These are phyloP conservation scores for Orbilia blumenaviensis DNA, from an alignment of 2,329 filamentous ascomycete species.

Conservation along the genomic window DNA sequence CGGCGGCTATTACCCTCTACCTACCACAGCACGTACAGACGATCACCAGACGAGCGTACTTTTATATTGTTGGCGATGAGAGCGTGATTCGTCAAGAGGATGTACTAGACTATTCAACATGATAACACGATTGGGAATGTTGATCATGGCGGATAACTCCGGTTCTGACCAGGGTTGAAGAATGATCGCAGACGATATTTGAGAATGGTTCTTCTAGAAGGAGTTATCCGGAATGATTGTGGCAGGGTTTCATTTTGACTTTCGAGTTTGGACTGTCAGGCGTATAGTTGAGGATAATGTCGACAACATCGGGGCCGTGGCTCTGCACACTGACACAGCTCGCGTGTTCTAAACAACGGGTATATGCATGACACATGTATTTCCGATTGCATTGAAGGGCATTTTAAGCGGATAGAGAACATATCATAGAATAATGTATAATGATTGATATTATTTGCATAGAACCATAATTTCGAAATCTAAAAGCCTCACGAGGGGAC, in stretches of 20 bases:
- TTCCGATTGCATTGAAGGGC: neutral
- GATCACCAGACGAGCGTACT: conserved; percentile 85
- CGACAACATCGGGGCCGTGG: neutral
- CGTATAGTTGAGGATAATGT: neutral
- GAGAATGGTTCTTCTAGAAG: conserved; percentile 48
- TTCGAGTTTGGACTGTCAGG: neutral
- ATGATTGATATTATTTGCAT: conserved; percentile 1
- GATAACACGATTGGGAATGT: neutral
- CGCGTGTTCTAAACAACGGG: neutral
- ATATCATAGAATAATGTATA: conserved; percentile 18
- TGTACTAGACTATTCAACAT: conserved; percentile 59
- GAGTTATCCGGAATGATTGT: conserved; percentile 58
- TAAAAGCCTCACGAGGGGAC: too few species aligned
- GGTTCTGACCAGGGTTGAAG: conserved; percentile 59
- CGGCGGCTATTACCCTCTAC: conserved; percentile 88
- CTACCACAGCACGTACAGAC: conserved; percentile 88
- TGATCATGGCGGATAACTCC: conserved; percentile 36
- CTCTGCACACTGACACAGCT: neutral
- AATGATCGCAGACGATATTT: conserved; percentile 39
- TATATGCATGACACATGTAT: neutral
- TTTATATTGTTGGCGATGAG: conserved; percentile 89
- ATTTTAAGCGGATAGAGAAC: neutral
- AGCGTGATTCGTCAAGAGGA: conserved; percentile 63
- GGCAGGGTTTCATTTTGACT: neutral
- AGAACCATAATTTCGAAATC: neutral